Evolutionary conservation across 2,329 filamentous ascomycete genomes (phyloP), one percentile per base, ranked within the genome.

Genomic region (Karstenula rhodostoma): DNA sequence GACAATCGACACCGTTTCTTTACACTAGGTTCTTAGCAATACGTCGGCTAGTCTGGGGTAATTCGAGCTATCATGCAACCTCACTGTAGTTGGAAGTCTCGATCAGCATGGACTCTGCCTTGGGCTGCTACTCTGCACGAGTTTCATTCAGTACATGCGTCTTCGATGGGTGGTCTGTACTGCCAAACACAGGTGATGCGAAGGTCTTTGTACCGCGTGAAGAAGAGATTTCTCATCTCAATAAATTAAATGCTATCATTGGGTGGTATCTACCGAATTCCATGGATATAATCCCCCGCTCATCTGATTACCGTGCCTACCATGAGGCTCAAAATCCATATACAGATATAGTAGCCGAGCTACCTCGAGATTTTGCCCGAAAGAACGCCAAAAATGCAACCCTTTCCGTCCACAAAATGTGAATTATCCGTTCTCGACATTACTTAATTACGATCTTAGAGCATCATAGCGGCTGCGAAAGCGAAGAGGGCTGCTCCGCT

Each of bases 401-500:
- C n/a, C 23, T n/a, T 4, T 25, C 23, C 43, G 15, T 25, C 6
- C 23, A 22, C 43, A 46, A 44, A 44, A 13, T 12, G 35, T 50
- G 23, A 4, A 7, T 17, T 37, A 15, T 22, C 22, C 17, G 3
- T 50, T 17, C 7, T 4, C 13, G 22, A 15, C 29, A 12, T 35
- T 35, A 25, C 13, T 9, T 4, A 10, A 27, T n/a, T 42, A 17
- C 19, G 7, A 29, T 13, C 35, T 57, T 71, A 76, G 46, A 76
- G 64, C 48, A 72, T 54, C 23, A 75, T 50, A 12, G 65, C 72
- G 2, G 65, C 70, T 32, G 67, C 71, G 29, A 57, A 32, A 29
- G 62, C 68, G 37, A 73, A 37, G 10, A 73, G 53, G 17, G 63
- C 72, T 46, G 64, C 70, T 22, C 65, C 65, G 35, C 71, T 67